A percentile compares a stretch with the other conserved stretches of the same genome.
Evolutionary conservation across 805 yeast genomes (phyloP).

Genomic region (Scheffersomyces coipomensis): DNA sequence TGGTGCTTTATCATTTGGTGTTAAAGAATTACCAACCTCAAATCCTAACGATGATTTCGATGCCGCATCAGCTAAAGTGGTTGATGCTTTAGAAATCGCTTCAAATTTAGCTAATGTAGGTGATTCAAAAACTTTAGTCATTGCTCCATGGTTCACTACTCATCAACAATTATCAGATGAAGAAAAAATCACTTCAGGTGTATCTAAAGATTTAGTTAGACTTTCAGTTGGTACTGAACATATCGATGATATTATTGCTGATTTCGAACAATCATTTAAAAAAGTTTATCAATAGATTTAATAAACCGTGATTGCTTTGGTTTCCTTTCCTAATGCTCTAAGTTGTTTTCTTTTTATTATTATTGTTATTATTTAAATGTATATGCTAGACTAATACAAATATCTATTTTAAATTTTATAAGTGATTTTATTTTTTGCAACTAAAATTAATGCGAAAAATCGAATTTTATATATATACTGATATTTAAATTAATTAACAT

Average conservation of each 20-base stretch:
- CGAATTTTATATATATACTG: too few species aligned
- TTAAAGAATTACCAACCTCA: slow-evolving; percentile 53
- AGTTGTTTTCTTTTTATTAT: too few species aligned
- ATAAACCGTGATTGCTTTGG: too few species aligned
- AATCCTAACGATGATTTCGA: slow-evolving; percentile 58
- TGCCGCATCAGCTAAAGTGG: slow-evolving; percentile 80
- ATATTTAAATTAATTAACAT: too few species aligned
- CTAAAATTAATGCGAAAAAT: too few species aligned
- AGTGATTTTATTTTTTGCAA: too few species aligned
- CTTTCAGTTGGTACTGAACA: slow-evolving; percentile 89
- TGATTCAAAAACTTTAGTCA: slow-evolving; percentile 91
- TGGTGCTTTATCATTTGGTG: slow-evolving; percentile 87
- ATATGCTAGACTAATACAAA: too few species aligned
- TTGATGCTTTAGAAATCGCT: slow-evolving; percentile 79
- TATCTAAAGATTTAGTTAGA: slow-evolving; percentile 83
- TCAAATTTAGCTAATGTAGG: slow-evolving; percentile 96
- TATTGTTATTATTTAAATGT: too few species aligned
- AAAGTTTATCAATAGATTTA: slow-evolving; percentile 41
- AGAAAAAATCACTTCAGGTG: slow-evolving; percentile 83
- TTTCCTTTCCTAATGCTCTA: too few species aligned
- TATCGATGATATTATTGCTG: slow-evolving; percentile 87
- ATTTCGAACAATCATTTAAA: slow-evolving; percentile 82
- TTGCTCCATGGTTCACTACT: slow-evolving; percentile 94
- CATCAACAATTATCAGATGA: slow-evolving; percentile 86
- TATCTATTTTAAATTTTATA: too few species aligned